Conservation (phyloP, 2,329 filamentous ascomycete genomes). For the Hypoxylon sp. region DNA sequence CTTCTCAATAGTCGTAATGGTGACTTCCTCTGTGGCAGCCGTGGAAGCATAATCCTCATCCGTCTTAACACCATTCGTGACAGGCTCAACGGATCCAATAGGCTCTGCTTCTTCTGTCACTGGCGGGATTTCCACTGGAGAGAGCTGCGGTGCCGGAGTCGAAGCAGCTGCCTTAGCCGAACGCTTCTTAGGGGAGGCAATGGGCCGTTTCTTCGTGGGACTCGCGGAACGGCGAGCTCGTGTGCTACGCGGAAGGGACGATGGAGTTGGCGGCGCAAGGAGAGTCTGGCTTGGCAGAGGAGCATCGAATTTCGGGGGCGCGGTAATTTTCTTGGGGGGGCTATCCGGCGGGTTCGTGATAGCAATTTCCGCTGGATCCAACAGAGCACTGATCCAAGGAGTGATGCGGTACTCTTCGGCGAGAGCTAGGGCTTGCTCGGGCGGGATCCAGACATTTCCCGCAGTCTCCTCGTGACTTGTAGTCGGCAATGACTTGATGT, state of each 20-base stretch:
- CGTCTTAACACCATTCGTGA: conserved; percentile 52
- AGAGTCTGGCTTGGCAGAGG: conserved; percentile 55
- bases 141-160: conserved; percentile 50
- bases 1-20: conserved; percentile 59
- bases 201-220: conserved; percentile 62
- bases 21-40: conserved; percentile 48
- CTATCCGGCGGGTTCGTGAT: conserved; percentile 65
- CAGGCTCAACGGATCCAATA: no score
- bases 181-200: conserved; percentile 65
- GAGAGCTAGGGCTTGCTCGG: conserved; percentile 79
- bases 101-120: conserved; percentile 45
- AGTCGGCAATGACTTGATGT: conserved; percentile 82
- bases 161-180: conserved; percentile 53
- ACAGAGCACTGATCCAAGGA: conserved; percentile 89
- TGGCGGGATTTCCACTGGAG: conserved; percentile 48
- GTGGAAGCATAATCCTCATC: conserved; percentile 58
- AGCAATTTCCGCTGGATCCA: conserved; percentile 84
- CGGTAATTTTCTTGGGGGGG: conserved; percentile 77
- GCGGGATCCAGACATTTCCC: conserved; percentile 95
- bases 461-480: conserved; percentile 93
- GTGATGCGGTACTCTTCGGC: conserved; percentile 87
- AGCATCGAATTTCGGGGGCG: conserved; percentile 80
- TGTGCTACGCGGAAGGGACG: conserved; percentile 54
- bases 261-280: conserved; percentile 60
- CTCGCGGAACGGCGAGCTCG: conserved; percentile 66